These are phyloP conservation scores for Didymosphaeria variabile DNA, from an alignment of 2,329 filamentous ascomycete genomes.

Conservation along the genomic window DNA sequence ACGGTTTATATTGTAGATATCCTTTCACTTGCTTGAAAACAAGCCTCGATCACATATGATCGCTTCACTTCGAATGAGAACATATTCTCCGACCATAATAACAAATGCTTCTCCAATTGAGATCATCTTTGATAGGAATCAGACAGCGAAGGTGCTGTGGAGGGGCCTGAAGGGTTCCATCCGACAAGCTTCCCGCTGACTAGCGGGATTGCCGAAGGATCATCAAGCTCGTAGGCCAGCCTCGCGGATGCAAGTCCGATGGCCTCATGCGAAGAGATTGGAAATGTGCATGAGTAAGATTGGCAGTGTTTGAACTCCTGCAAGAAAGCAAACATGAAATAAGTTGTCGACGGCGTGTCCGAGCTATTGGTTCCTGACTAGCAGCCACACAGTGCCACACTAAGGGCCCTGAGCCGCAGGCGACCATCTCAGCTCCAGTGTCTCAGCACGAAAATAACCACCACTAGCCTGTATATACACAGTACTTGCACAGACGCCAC, in stretches of 20 bases:
- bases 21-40: slow-evolving; percentile 1
- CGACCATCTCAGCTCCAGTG: slow-evolving; percentile 2
- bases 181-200: background rate
- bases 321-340: too few relatives aligned
- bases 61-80: slow-evolving; percentile 8
- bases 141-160: background rate
- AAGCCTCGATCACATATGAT: slow-evolving; percentile 5
- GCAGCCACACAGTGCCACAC: too few relatives aligned
- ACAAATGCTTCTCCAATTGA: background rate
- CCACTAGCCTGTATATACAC: background rate
- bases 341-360: background rate
- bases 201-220: background rate
- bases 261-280: background rate
- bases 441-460: background rate
- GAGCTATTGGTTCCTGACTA: slow-evolving; percentile 1
- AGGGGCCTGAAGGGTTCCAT: background rate
- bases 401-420: background rate
- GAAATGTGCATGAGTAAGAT: background rate
- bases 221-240: background rate
- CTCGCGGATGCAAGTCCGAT: background rate
- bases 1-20: slow-evolving; percentile 3
- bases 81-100: background rate
- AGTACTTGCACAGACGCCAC: background rate
- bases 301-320: background rate
- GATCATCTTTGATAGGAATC: background rate